phyloP scores from a whole-genome alignment of 148 eudicot genomes.

The Simmondsia chinensis region DNA sequence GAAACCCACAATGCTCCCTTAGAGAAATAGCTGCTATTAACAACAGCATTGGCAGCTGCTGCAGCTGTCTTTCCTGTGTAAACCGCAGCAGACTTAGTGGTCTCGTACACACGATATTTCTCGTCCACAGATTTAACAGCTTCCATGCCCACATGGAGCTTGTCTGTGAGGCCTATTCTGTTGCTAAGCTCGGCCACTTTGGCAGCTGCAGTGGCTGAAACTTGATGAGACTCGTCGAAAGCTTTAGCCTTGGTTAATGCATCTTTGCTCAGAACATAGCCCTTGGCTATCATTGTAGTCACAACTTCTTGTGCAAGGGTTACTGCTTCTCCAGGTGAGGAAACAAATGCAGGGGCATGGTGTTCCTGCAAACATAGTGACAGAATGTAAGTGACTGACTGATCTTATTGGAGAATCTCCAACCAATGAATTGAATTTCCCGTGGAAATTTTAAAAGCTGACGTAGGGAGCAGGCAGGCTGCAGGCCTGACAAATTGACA shows the following conservation, averaged over 20 bases:
- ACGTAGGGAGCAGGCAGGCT: too few species aligned
- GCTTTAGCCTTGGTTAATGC: constrained; percentile 63
- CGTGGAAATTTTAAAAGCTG: too few species aligned
- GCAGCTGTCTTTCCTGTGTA: constrained; percentile 60
- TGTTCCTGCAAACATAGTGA: constrained; percentile 20
- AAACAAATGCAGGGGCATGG: constrained; percentile 28
- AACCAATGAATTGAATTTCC: too few species aligned
- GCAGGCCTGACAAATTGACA: too few species aligned
- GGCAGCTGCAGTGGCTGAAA: constrained; percentile 62
- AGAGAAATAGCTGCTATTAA: constrained; percentile 62
- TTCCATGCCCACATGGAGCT: constrained; percentile 41
- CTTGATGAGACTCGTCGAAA: constrained; percentile 60
- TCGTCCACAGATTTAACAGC: constrained; percentile 53
- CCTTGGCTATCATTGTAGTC: constrained; percentile 57
- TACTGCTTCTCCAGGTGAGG: constrained; percentile 72
- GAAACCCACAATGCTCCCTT: constrained; percentile 75
- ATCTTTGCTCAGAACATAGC: constrained; percentile 63
- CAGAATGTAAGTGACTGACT: neutral
- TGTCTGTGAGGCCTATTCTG: constrained; percentile 58
- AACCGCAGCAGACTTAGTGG: constrained; percentile 44
- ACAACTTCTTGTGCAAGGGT: constrained; percentile 73
- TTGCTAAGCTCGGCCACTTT: constrained; percentile 65
- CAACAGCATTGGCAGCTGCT: constrained; percentile 62
- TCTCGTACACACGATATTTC: constrained; percentile 42
- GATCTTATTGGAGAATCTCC: too few species aligned